Conservation (phyloP, 345 rosid species). For the Salix arbutifolia region DNA sequence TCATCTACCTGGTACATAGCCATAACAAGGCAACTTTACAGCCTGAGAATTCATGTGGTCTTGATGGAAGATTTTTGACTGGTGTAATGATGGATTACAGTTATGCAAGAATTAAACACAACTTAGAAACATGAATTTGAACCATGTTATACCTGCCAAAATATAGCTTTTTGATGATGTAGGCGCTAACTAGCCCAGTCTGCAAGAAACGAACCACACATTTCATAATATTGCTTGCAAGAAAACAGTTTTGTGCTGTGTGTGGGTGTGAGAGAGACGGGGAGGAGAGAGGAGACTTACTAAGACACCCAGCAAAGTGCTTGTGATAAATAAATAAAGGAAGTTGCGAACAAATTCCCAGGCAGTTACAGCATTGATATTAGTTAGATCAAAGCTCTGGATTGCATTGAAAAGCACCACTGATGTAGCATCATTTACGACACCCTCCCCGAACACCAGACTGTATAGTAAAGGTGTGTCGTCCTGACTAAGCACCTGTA, state of each 20-base stretch:
- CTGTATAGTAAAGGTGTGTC: constrained; percentile 98
- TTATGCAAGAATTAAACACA: constrained; percentile 1
- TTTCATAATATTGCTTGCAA: neutral
- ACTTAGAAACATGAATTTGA: neutral
- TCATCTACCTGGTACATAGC: neutral
- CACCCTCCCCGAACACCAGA: constrained; percentile 97
- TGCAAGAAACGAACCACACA: constrained; percentile 35
- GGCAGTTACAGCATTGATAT: constrained; percentile 51
- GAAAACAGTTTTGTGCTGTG: neutral
- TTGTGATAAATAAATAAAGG: constrained; percentile 68
- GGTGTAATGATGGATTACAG: neutral
- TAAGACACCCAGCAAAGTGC: constrained; percentile 80
- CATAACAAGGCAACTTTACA: neutral
- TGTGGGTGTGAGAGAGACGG: neutral
- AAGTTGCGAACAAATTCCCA: constrained; percentile 71
- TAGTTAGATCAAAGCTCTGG: constrained; percentile 80
- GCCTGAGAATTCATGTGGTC: neutral
- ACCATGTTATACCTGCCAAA: constrained; percentile 68
- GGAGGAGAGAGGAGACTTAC: constrained; percentile 45
- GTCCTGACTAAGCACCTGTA: constrained; percentile 92
- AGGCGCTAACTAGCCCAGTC: constrained; percentile 91
- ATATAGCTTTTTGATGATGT: constrained; percentile 79
- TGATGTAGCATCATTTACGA: constrained; percentile 98
- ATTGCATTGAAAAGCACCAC: constrained; percentile 97
- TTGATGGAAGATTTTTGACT: neutral